Percentiles rank a stretch among this genome's conserved stretches.
Conservation (phyloP, 1,284 basidiomycete species). For the Heterobasidion occidentale region DNA sequence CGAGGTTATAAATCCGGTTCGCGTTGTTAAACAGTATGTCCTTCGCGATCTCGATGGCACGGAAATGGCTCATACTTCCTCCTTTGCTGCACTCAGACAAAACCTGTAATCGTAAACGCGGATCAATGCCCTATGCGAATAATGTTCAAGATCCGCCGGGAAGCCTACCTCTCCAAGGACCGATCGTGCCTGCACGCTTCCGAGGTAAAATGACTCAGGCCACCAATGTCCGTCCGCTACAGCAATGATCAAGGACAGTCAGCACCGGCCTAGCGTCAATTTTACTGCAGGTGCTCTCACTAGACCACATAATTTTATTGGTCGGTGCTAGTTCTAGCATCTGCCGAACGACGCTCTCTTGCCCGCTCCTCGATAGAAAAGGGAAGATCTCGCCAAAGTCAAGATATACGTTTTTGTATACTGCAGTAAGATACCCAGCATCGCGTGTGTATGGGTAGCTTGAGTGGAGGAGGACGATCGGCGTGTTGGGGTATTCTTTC, state of each 20-base stretch:
- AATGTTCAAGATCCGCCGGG: not conserved
- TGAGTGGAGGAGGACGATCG: slow-evolving; percentile 63
- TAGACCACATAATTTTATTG: slow-evolving; percentile 75
- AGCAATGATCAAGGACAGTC: not conserved
- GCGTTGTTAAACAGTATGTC: slow-evolving; percentile 52
- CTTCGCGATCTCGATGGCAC: slow-evolving; percentile 42
- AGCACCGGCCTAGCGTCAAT: slow-evolving; percentile 1
- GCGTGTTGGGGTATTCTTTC: slow-evolving; percentile 48
- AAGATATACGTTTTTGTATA: slow-evolving; percentile 66
- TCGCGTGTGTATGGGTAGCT: slow-evolving; percentile 70
- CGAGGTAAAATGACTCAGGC: slow-evolving; percentile 70
- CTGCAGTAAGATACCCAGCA: slow-evolving; percentile 63
- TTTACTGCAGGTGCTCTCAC: slow-evolving; percentile 30
- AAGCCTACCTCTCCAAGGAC: slow-evolving; percentile 46
- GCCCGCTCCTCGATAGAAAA: slow-evolving; percentile 26
- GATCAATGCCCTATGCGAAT: not conserved
- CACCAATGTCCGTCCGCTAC: slow-evolving; percentile 71
- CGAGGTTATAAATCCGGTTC: slow-evolving; percentile 47
- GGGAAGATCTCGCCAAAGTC: slow-evolving; percentile 80
- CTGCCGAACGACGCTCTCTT: slow-evolving; percentile 39
- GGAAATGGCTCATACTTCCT: slow-evolving; percentile 37
- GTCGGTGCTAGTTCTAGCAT: slow-evolving; percentile 64
- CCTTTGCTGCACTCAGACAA: slow-evolving; percentile 35
- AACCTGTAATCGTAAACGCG: slow-evolving; percentile 28
- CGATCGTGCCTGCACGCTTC: slow-evolving; percentile 51